A percentile compares a stretch with the other conserved stretches of the same genome.
phyloP scores from a whole-genome alignment of 176 grass and related monocot genomes.

The Zoysia japonica region DNA sequence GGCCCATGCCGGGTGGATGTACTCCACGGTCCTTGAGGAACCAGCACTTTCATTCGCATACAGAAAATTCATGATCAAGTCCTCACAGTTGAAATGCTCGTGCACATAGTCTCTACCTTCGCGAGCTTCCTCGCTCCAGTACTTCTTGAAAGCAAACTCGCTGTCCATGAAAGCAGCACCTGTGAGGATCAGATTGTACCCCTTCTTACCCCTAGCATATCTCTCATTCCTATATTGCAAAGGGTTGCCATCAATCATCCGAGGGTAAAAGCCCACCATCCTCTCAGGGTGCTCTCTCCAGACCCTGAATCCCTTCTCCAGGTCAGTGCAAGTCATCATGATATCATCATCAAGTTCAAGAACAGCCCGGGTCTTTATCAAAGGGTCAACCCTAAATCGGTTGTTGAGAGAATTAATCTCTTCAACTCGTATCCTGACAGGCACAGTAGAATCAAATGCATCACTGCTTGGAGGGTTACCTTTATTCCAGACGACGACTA shows the following conservation, averaged over 20 bases:
- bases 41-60: conserved; percentile 70
- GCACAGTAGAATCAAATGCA: conserved; percentile 80
- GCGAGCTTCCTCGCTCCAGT: conserved; percentile 84
- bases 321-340: conserved; percentile 97
- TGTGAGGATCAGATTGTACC: conserved; percentile 91
- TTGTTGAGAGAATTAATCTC: conserved; percentile 93
- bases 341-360: conserved; percentile 97
- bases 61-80: conserved; percentile 91
- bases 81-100: conserved; percentile 94
- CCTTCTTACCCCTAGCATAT: conserved; percentile 84
- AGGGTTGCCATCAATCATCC: conserved; percentile 77
- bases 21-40: conserved; percentile 73
- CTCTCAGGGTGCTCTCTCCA: conserved; percentile 93
- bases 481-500: conserved; percentile 99
- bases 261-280: conserved; percentile 90
- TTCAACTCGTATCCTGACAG: conserved; percentile 86
- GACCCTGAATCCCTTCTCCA: conserved; percentile 93
- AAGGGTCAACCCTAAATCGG: conserved; percentile 76
- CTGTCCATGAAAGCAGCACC: conserved; percentile 96
- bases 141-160: conserved; percentile 77
- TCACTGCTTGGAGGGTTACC: conserved; percentile 64
- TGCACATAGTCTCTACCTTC: conserved; percentile 79
- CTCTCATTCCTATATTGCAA: conserved; percentile 82
- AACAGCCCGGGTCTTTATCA: conserved; percentile 90
- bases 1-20: conserved; percentile 93